These are phyloP conservation scores for Mycena galericulata DNA, from an alignment of 768 basidiomycete species.

Conservation along the genomic window DNA sequence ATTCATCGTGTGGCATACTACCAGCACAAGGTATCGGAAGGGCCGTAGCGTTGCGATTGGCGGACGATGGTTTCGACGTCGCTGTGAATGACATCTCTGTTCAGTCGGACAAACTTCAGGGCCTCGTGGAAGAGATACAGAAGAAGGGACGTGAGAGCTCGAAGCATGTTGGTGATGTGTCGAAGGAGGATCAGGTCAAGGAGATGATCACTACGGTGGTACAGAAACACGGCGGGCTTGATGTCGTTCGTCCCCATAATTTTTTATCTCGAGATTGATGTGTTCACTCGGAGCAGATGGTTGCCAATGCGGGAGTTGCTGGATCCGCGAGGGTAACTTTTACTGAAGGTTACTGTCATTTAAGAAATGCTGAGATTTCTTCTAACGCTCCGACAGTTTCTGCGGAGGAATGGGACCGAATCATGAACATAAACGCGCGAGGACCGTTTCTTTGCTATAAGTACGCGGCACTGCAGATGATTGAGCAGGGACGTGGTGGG, in stretches of 20 bases:
- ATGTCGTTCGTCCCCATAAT: constrained; percentile 43
- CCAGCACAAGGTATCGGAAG: constrained; percentile 43
- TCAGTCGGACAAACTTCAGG: constrained; percentile 34
- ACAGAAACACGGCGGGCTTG: constrained; percentile 39
- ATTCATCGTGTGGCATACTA: no score
- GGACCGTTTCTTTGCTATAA: constrained; percentile 24
- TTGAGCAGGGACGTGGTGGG: constrained; percentile 24
- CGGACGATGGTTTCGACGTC: constrained; percentile 50
- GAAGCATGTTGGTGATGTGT: constrained; percentile 32
- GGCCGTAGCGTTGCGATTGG: constrained; percentile 49
- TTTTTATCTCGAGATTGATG: not conserved
- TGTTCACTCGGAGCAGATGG: constrained; percentile 38
- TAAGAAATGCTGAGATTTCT: not conserved
- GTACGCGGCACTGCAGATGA: constrained; percentile 23
- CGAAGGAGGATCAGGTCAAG: constrained; percentile 39
- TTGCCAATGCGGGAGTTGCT: constrained; percentile 45
- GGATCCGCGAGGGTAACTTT: not conserved
- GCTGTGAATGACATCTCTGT: constrained; percentile 49
- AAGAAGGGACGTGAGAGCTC: constrained; percentile 15
- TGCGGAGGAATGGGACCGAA: constrained; percentile 16
- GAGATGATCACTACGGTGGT: constrained; percentile 39
- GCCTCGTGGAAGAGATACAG: constrained; percentile 26
- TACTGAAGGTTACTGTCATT: not conserved
- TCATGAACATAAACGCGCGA: constrained; percentile 11
- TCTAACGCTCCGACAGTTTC: not conserved